Percentiles rank a stretch among this genome's conserved stretches.
phyloP scores from a whole-genome alignment of 306 rosid species.

The Medicago arabica region DNA sequence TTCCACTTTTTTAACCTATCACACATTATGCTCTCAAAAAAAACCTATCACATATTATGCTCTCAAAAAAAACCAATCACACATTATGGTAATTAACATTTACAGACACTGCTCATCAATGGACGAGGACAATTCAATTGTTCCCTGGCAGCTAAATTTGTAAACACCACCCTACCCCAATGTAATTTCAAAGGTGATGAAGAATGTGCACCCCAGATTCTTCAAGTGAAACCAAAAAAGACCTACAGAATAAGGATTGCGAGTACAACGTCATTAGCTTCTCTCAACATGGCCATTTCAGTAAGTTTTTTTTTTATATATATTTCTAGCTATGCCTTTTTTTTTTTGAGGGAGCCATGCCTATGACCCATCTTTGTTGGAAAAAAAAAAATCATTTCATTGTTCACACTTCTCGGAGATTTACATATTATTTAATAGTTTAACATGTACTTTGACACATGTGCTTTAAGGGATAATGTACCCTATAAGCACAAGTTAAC shows the following conservation, averaged over 20 bases:
- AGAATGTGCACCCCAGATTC: conserved; percentile 72
- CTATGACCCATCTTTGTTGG: background rate
- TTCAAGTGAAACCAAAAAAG: conserved; percentile 69
- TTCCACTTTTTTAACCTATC: too few species aligned
- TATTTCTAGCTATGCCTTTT: background rate
- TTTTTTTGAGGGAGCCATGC: too few species aligned
- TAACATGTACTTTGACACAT: too few species aligned
- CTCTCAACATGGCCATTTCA: conserved; percentile 84
- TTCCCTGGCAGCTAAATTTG: conserved; percentile 57
- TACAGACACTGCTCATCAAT: conserved; percentile 65
- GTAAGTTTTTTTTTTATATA: conserved; percentile 39
- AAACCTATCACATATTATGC: too few species aligned
- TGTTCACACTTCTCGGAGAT: background rate
- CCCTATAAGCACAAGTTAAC: too few species aligned
- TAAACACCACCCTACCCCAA: conserved; percentile 39
- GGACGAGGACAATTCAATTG: conserved; percentile 87
- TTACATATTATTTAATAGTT: background rate
- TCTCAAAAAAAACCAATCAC: too few species aligned
- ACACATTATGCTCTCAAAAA: too few species aligned
- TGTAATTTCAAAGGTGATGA: conserved; percentile 64
- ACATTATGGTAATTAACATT: background rate
- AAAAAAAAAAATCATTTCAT: background rate
- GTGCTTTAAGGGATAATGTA: too few species aligned
- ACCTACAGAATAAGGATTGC: conserved; percentile 77
- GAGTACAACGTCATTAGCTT: conserved; percentile 74